These are phyloP conservation scores for Podospora tetraspora DNA, from an alignment of 495 filamentous ascomycete genomes.

Conservation along the genomic window DNA sequence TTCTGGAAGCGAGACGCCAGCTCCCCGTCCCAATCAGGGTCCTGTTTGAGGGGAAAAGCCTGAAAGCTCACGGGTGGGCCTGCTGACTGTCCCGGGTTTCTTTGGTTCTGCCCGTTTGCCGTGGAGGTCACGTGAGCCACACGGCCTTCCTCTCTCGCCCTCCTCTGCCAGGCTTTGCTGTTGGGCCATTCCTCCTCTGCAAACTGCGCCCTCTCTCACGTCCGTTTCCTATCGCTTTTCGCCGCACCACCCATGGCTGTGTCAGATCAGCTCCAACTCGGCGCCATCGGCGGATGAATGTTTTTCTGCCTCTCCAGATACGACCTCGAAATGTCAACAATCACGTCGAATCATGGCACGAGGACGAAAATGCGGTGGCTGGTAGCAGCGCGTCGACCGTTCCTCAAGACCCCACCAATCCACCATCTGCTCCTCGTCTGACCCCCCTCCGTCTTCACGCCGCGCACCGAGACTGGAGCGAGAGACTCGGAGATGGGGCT, in stretches of 20 bases:
- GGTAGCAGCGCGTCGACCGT: slow-evolving; percentile 23
- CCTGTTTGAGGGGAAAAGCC: neutral
- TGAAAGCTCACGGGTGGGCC: neutral
- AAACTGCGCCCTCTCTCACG: neutral
- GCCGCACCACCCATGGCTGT: neutral
- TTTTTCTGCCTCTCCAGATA: neutral
- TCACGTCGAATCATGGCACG: slow-evolving; percentile 3
- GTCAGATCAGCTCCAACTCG: neutral
- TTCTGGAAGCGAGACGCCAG: slow-evolving; percentile 8
- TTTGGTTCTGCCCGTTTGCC: neutral
- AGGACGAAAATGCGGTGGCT: slow-evolving; percentile 31
- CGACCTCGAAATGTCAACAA: slow-evolving; percentile 1
- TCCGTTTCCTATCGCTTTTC: neutral
- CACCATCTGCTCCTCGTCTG: neutral
- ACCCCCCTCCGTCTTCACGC: slow-evolving; percentile 2
- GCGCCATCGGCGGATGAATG: neutral
- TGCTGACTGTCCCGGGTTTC: neutral
- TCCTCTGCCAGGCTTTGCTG: neutral
- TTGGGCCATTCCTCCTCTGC: neutral
- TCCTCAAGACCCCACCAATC: slow-evolving; percentile 16
- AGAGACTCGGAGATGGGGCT: slow-evolving; percentile 21
- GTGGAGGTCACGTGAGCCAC: neutral
- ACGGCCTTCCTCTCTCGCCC: neutral
- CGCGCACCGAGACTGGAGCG: neutral
- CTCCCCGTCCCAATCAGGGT: slow-evolving; percentile 10